These are phyloP conservation scores for Xylariomycetidae sp. DNA, from an alignment of 2,329 filamentous ascomycete species.

Conservation along the genomic window DNA sequence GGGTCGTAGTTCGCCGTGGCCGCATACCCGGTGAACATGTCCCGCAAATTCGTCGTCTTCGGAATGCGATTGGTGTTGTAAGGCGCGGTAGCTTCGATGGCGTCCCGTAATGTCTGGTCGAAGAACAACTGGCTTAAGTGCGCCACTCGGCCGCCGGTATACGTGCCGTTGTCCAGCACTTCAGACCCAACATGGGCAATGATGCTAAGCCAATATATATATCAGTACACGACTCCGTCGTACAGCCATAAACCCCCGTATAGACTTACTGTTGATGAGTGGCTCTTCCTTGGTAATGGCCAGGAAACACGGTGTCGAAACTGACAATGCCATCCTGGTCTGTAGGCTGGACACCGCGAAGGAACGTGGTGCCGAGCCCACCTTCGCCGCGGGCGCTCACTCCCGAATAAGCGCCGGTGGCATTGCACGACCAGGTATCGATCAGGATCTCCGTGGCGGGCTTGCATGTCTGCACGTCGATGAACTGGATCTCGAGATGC, in stretches of 20 bases:
- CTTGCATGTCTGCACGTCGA: constrained; percentile 39
- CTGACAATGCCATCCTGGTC: constrained; percentile 40
- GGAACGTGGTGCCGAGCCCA: constrained; percentile 36
- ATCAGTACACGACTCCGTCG: background rate
- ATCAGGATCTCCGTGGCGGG: constrained; percentile 31
- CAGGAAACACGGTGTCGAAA: constrained; percentile 42
- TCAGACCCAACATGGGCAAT: constrained; percentile 30
- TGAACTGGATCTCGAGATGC: constrained; percentile 37
- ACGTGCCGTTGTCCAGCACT: constrained; percentile 31
- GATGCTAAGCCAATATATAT: constrained; percentile 14
- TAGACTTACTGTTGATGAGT: constrained; percentile 32
- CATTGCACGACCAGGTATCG: constrained; percentile 42
- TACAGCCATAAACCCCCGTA: background rate
- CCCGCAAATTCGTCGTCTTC: constrained; percentile 20
- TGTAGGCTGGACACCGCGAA: constrained; percentile 41
- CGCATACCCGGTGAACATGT: constrained; percentile 26
- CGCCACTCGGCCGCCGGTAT: constrained; percentile 30
- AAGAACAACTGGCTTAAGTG: constrained; percentile 40
- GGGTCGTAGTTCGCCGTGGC: constrained; percentile 34
- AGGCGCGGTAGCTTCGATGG: constrained; percentile 30
- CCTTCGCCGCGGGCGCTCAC: constrained; percentile 23
- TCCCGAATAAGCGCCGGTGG: constrained; percentile 37
- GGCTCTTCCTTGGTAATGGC: constrained; percentile 33
- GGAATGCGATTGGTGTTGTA: constrained; percentile 32
- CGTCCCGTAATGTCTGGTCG: constrained; percentile 30